phyloP scores from a whole-genome alignment of 192 early-diverging fungal species.

The Backusella sp. region DNA sequence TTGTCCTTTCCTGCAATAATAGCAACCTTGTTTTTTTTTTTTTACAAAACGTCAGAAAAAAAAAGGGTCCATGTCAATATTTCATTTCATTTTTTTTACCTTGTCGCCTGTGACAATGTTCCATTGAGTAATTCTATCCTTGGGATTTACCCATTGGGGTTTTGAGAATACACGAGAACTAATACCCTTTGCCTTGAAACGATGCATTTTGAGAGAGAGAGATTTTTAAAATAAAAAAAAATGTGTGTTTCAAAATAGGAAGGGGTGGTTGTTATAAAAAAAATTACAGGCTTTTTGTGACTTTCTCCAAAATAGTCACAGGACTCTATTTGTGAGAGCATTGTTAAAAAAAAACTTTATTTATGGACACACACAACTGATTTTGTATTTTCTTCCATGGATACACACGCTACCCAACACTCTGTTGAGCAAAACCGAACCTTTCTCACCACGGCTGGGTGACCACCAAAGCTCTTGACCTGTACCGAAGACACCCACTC shows the following conservation, averaged over 20 bases:
- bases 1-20: slow-evolving; percentile 44
- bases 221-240: background rate
- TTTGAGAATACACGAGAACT: slow-evolving; percentile 27
- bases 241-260: slow-evolving; percentile 5
- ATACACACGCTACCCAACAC: slow-evolving; percentile 39
- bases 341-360: background rate
- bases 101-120: slow-evolving; percentile 40
- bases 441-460: slow-evolving; percentile 51
- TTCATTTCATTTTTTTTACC: slow-evolving; percentile 23
- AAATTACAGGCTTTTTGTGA: slow-evolving; percentile 2
- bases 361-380: slow-evolving; percentile 13
- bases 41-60: background rate
- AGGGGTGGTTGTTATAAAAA: slow-evolving; percentile 1
- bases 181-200: slow-evolving; percentile 36
- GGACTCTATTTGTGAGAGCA: background rate
- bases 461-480: slow-evolving; percentile 49
- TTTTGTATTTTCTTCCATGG: slow-evolving; percentile 2
- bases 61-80: background rate
- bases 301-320: background rate
- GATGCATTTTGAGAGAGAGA: slow-evolving; percentile 29
- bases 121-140: slow-evolving; percentile 37
- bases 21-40: slow-evolving; percentile 23
- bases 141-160: slow-evolving; percentile 33
- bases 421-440: slow-evolving; percentile 47
- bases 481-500: slow-evolving; percentile 55